phyloP scores from a whole-genome alignment of 768 basidiomycete genomes.

The Amanita brunnescens region DNA sequence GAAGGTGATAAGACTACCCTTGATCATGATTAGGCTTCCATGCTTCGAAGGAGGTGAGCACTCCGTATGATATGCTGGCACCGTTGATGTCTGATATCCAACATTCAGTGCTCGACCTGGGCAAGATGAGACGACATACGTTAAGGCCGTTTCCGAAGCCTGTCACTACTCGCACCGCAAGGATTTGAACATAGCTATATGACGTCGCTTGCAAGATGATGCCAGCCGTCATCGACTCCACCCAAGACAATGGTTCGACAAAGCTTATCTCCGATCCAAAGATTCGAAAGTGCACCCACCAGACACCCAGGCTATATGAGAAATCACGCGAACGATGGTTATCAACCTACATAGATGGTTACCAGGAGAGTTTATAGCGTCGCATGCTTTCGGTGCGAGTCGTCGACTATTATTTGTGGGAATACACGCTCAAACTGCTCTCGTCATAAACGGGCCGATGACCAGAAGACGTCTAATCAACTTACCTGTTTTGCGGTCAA shows the following conservation, averaged over 20 bases:
- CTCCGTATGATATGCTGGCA: slow-evolving; percentile 65
- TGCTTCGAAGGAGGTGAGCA: slow-evolving; percentile 51
- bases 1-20: slow-evolving; percentile 54
- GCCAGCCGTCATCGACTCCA: slow-evolving; percentile 48
- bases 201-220: too few species aligned
- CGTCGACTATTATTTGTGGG: slow-evolving; percentile 38
- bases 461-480: not conserved
- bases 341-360: slow-evolving; percentile 41
- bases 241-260: slow-evolving; percentile 51
- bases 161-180: slow-evolving; percentile 51
- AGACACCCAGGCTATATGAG: slow-evolving; percentile 59
- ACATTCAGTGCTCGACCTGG: not conserved
- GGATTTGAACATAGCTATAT: too few species aligned
- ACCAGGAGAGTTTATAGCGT: slow-evolving; percentile 53
- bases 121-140: slow-evolving; percentile 21
- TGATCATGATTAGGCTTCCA: slow-evolving; percentile 57
- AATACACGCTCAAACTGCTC: slow-evolving; percentile 50
- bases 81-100: slow-evolving; percentile 40
- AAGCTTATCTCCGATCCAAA: slow-evolving; percentile 50
- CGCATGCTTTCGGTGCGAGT: slow-evolving; percentile 35
- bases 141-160: slow-evolving; percentile 62
- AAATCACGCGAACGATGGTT: not conserved
- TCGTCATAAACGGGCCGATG: not conserved
- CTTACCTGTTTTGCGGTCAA: slow-evolving; percentile 46
- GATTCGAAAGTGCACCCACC: slow-evolving; percentile 51